Evolutionary conservation across 192 early-diverging fungal genomes (phyloP).

Genomic region (Glomus cerebriforme): DNA sequence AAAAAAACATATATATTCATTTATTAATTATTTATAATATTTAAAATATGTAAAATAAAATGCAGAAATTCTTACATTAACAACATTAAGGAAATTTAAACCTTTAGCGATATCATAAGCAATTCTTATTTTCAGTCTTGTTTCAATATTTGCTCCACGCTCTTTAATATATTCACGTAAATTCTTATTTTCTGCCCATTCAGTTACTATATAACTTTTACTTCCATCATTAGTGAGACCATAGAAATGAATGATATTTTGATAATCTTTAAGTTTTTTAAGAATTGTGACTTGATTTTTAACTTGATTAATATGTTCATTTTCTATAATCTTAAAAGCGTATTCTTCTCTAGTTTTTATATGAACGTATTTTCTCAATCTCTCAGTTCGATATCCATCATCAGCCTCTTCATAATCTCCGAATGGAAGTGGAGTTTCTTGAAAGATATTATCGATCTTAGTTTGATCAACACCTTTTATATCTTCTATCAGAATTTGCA

Average conservation of each 20-base stretch:
- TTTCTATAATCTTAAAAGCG: not conserved
- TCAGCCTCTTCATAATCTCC: not conserved
- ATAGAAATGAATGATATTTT: not conserved
- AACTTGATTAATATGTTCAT: not conserved
- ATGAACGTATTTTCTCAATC: not conserved
- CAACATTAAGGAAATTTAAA: not conserved
- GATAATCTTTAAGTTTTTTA: not conserved
- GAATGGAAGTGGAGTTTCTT: not conserved
- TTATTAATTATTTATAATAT: not conserved
- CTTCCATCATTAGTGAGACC: not conserved
- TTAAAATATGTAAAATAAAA: not conserved
- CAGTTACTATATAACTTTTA: not conserved
- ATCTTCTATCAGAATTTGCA: not conserved
- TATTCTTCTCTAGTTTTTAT: not conserved
- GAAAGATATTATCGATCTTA: too few species aligned
- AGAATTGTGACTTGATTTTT: not conserved
- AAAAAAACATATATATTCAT: not conserved
- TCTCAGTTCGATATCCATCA: not conserved
- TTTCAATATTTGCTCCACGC: not conserved
- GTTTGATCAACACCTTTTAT: too few species aligned
- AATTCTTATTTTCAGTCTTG: not conserved
- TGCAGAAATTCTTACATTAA: not conserved
- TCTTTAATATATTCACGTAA: not conserved
- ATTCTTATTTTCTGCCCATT: not conserved
- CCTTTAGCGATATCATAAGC: not conserved